Percentiles rank a stretch among this genome's conserved stretches.
phyloP scores from a whole-genome alignment of 352 stramenopile genomes.

The Globisporangium perplexum region DNA sequence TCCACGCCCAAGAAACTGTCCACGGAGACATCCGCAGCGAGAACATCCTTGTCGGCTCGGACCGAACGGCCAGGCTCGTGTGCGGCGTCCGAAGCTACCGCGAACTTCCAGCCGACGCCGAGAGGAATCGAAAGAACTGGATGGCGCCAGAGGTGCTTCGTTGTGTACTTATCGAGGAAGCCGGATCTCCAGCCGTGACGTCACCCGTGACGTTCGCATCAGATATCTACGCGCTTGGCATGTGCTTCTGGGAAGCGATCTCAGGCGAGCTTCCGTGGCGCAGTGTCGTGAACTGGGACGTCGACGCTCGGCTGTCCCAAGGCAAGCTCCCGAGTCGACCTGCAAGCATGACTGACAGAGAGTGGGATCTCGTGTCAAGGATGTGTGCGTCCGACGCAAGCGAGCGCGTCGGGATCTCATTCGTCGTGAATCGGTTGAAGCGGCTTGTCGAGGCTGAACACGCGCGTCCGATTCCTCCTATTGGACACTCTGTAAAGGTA shows the following conservation, averaged over 20 bases:
- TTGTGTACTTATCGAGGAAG: too few species aligned
- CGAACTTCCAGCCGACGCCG: too few species aligned
- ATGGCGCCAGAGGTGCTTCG: too few species aligned
- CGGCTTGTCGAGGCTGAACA: too few species aligned
- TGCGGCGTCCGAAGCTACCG: too few species aligned
- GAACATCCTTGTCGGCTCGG: conserved; percentile 6
- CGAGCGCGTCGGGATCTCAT: background rate
- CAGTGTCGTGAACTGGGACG: too few species aligned
- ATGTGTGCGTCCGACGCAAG: conserved; percentile 1
- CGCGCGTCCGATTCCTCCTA: too few species aligned
- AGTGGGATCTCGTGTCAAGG: conserved; percentile 1
- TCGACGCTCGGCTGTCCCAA: background rate
- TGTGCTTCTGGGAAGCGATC: conserved; percentile 16
- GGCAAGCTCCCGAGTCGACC: background rate
- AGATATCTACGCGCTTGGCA: conserved; percentile 25
- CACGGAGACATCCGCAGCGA: conserved; percentile 11
- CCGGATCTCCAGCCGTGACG: too few species aligned
- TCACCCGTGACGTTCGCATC: too few species aligned
- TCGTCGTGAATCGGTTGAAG: conserved; percentile 1
- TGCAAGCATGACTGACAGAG: background rate
- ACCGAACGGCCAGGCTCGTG: conserved; percentile 13
- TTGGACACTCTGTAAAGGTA: too few species aligned
- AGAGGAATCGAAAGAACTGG: too few species aligned
- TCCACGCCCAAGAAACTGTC: conserved; percentile 18
- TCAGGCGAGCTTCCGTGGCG: too few species aligned